phyloP scores from a whole-genome alignment of 345 rosid genomes.

The Ailanthus altissimus region DNA sequence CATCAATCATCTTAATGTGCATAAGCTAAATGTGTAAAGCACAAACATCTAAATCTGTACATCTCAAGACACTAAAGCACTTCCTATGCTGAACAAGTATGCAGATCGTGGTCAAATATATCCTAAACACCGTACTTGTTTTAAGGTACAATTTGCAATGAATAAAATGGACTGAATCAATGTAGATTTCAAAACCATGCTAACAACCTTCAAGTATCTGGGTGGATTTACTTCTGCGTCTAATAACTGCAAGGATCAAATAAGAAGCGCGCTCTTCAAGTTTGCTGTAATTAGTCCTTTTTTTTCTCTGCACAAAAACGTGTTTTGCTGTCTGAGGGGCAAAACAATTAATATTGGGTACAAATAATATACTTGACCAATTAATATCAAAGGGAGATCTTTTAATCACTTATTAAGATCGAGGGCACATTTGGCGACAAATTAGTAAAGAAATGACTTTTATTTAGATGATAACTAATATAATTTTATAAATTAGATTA shows the following conservation, averaged over 20 bases:
- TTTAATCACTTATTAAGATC: neutral
- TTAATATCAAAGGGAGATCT: too few relatives aligned
- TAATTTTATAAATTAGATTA: neutral
- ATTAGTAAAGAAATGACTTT: neutral
- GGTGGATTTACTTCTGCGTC: neutral
- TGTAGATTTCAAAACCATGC: neutral
- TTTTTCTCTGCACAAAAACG: neutral
- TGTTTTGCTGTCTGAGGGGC: too few relatives aligned
- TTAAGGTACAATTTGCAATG: too few relatives aligned
- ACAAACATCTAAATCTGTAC: neutral
- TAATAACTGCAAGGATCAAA: neutral
- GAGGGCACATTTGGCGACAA: neutral
- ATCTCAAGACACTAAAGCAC: neutral
- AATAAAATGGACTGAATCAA: neutral
- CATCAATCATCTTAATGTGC: too few relatives aligned
- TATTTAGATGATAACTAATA: neutral
- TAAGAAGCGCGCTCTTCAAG: constrained; percentile 33
- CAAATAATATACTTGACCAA: too few relatives aligned
- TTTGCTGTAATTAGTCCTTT: neutral
- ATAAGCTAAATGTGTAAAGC: too few relatives aligned
- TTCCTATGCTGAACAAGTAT: neutral
- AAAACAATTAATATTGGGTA: too few relatives aligned
- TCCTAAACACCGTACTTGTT: neutral
- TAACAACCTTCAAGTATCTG: neutral
- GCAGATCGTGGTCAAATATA: neutral